Evolutionary conservation across 164 flowering plant genomes (phyloP), one percentile per base, ranked within the genome.

Genomic region (Saururus chinensis): DNA sequence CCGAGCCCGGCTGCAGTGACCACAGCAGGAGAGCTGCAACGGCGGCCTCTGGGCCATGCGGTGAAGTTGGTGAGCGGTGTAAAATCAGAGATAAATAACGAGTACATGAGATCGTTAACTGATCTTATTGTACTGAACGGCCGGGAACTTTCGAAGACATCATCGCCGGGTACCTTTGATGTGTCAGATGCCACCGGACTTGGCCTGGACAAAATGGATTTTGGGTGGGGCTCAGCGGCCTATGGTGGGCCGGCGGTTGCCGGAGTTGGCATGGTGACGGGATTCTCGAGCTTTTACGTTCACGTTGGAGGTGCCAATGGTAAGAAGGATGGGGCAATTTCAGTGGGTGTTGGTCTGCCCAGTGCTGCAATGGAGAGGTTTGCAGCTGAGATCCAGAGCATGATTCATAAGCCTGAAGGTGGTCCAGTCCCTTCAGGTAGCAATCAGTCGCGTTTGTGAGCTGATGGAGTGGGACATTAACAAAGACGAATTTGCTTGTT

Each of bases 101-200:
- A 74, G 64, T 77, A 74, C 60, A 60, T 72, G 52, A 60, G 53
- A 23, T 74, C 81, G 4, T 25, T 68, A 40, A 64, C 72, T 19
- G 73, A 63, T 41, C 59, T 63, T 19, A 23, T 72, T 72, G 74
- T 51, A 42, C 56, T 62, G 7, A 70, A 63, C 55, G 77, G 73
- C 2, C 35, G 79, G 21, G 76, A 77, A 0, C 40, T 53, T 0
- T 60, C 63, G 11, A 54, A 10, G 12, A 42, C 49, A 10, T 14
- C 78, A 0, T 71, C 71, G 64, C 79, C 63, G 26, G 37, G 82
- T 25, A 51, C 71, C 0, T 82, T 41, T 41, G n/a, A 75, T 0
- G 84, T 88, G 8, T 77, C 88, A 4, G 86, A 86, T 53, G 16
- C 42, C 40, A 48, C 48, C 3, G 55, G 45, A 25, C 4, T 20